Percentiles rank a stretch among this genome's conserved stretches.
Conservation (phyloP, 192 early-diverging fungal species). For the Diversispora eburnea region DNA sequence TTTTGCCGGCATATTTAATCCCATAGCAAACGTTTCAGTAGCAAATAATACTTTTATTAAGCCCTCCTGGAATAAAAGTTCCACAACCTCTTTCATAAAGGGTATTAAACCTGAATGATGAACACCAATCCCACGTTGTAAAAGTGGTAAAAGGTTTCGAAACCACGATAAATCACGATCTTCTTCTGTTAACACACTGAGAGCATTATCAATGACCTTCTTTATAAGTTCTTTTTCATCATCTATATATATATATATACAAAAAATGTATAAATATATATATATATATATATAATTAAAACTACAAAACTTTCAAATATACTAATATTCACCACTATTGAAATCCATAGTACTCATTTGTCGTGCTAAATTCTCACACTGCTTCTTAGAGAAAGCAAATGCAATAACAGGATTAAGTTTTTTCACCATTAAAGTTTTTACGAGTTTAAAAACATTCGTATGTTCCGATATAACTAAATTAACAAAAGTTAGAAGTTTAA, state of each 20-base stretch:
- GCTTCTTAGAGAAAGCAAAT: constrained; percentile 91
- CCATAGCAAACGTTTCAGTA: constrained; percentile 98
- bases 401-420: constrained; percentile 99
- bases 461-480: constrained; percentile 41
- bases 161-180: constrained; percentile 91
- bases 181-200: constrained; percentile 79
- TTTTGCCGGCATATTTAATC: constrained; percentile 98
- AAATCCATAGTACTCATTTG: constrained; percentile 92
- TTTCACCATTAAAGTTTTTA: constrained; percentile 92
- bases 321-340: constrained; percentile 53
- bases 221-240: constrained; percentile 76
- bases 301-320: not conserved
- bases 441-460: constrained; percentile 87
- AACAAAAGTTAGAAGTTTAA: not conserved
- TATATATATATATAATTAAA: not conserved
- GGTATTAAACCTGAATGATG: constrained; percentile 96
- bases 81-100: constrained; percentile 95
- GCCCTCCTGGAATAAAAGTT: constrained; percentile 97
- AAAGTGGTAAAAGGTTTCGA: constrained; percentile 83
- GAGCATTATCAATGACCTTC: constrained; percentile 83
- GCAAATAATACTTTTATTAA: constrained; percentile 97
- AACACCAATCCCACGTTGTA: constrained; percentile 92
- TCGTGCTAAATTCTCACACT: constrained; percentile 89
- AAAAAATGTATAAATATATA: not conserved
- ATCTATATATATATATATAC: constrained; percentile 23